Evolutionary conservation across 768 basidiomycete genomes (phyloP), one percentile per base, ranked within the genome.

Genomic region (Lactarius hengduanensis): DNA sequence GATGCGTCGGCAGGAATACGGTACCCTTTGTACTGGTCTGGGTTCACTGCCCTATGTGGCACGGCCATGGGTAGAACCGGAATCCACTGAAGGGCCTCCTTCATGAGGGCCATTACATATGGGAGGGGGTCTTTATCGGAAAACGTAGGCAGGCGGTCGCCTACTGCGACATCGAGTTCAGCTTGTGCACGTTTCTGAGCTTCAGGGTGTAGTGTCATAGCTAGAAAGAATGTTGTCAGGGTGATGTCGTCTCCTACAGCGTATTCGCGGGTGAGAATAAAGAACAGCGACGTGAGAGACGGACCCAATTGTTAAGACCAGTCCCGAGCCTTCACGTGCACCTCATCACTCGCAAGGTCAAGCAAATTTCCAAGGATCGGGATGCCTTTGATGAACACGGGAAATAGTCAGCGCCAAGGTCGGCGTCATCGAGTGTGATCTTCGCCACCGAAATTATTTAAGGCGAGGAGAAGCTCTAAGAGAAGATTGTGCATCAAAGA

Each of bases 21-120:
- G 36, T 73, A 72, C 9, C 73, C 75, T 6, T 72, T 64, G 61
- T 74, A 76, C 38, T 63, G 62, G 38, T 73, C 73, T 59, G 73
- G 69, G 28, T 67, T 69, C 8, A 70, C 30, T 2, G 67, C 30
- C 5, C 63, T 41, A 40, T 74, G 73, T 1, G 71, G 69, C 10
- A 74, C 61, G 15, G 67, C 70, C 13, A 72, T 28, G 26, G 74
- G 73, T 10, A 61, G 56, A 10, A 70, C 71, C 1, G 74, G 72
- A 1, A 58, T 63, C 73, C 73, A 73, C 11, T 72, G 65, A 45
- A 73, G 38, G 2, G 69, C 64, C 59, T 72, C 72, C 64, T 68
- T 67, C 55, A 72, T 67, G 22, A 72, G 1, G 1, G 70, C 70
- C 1, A 57, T 57, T 20, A 71, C 59, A 47, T 66, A 71, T 2